These are phyloP conservation scores for Lithohypha guttulata DNA, from an alignment of 2,329 filamentous ascomycete genomes.

Conservation along the genomic window DNA sequence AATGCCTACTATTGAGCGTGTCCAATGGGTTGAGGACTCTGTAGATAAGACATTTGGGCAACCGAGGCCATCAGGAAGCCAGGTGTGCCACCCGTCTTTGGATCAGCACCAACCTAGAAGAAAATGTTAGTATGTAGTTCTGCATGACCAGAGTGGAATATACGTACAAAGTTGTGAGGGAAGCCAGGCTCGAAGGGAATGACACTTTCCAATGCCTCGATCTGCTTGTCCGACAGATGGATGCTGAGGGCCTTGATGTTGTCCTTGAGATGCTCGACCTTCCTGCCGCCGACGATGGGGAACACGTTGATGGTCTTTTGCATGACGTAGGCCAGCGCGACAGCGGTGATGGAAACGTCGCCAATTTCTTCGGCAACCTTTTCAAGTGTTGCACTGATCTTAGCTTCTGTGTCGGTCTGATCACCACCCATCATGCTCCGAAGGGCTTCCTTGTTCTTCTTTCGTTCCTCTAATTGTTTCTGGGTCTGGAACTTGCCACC, in stretches of 20 bases:
- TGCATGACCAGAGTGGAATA: too few species aligned
- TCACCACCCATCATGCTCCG: constrained; percentile 22
- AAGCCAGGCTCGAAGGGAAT: constrained; percentile 56
- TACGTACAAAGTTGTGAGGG: constrained; percentile 36
- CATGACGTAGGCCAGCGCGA: constrained; percentile 63
- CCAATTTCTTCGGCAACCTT: constrained; percentile 49
- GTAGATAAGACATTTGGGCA: constrained; percentile 5
- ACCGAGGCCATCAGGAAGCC: neutral
- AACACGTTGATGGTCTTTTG: constrained; percentile 62
- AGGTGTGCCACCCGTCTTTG: neutral
- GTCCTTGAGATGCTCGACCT: constrained; percentile 55
- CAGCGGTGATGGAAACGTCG: constrained; percentile 44
- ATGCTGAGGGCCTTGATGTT: constrained; percentile 60
- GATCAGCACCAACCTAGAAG: constrained; percentile 11
- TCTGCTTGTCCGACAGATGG: constrained; percentile 49
- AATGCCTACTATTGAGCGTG: constrained; percentile 1
- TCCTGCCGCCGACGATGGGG: constrained; percentile 61
- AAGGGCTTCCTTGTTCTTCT: constrained; percentile 33
- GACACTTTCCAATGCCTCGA: constrained; percentile 54
- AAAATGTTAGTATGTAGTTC: too few species aligned
- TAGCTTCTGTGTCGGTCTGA: constrained; percentile 40
- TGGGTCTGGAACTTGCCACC: constrained; percentile 41
- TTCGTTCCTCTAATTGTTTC: constrained; percentile 37
- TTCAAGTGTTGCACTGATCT: constrained; percentile 48
- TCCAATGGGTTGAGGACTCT: constrained; percentile 8